These are phyloP conservation scores for Irpex sp. DNA, from an alignment of 1,284 basidiomycete genomes.

Conservation along the genomic window DNA sequence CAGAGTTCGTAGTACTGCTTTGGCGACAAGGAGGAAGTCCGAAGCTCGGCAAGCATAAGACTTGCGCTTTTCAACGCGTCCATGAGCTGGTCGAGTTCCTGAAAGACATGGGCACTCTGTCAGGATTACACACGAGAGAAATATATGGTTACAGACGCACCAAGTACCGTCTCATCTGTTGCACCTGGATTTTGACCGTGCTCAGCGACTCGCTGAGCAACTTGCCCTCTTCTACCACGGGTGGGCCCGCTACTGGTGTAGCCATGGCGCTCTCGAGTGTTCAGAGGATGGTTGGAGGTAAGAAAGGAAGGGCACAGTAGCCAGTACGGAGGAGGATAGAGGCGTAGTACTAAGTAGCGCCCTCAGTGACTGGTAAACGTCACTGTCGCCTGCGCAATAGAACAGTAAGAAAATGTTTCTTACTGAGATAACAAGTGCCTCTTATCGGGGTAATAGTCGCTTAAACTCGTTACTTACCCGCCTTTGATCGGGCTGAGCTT, in stretches of 20 bases:
- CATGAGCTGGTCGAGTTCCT: slow-evolving; percentile 95
- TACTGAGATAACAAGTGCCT: neutral
- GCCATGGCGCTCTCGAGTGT: slow-evolving; percentile 17
- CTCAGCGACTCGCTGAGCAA: slow-evolving; percentile 78
- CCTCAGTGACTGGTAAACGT: neutral
- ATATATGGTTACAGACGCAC: slow-evolving; percentile 39
- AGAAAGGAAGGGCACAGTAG: neutral
- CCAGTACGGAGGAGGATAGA: neutral
- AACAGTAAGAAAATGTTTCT: neutral
- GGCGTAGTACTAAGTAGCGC: neutral
- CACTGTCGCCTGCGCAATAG: neutral
- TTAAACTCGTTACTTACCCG: neutral
- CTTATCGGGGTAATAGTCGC: neutral
- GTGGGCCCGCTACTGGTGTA: slow-evolving; percentile 10
- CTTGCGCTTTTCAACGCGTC: slow-evolving; percentile 94
- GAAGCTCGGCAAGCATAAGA: slow-evolving; percentile 90
- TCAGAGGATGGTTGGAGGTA: neutral
- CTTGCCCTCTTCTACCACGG: slow-evolving; percentile 67
- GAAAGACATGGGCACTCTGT: slow-evolving; percentile 3
- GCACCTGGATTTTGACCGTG: slow-evolving; percentile 89
- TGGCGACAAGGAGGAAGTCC: slow-evolving; percentile 87
- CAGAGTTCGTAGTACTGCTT: slow-evolving; percentile 98
- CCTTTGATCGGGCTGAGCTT: neutral
- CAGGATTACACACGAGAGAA: neutral
- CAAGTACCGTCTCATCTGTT: slow-evolving; percentile 90